These are phyloP conservation scores for Vitis labrusca DNA, from an alignment of 164 flowering plant species.

Conservation along the genomic window DNA sequence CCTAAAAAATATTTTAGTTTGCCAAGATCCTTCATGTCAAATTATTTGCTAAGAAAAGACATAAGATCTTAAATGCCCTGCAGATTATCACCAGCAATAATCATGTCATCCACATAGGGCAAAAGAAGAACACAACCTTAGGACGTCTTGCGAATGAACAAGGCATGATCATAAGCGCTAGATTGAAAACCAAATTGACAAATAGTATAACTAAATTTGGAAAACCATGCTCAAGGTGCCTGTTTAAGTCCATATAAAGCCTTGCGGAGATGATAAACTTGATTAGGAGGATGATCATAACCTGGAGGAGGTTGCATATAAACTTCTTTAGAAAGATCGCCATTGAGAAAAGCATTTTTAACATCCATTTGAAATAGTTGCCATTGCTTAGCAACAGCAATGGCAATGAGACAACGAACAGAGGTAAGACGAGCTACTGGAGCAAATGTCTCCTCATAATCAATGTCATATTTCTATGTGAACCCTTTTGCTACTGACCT, in stretches of 20 bases:
- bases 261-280: neutral
- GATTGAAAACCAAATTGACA: neutral
- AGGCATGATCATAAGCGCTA: constrained; percentile 4
- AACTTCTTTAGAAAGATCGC: too few species aligned
- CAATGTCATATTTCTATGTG: constrained; percentile 3
- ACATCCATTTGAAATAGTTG: neutral
- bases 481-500: too few species aligned
- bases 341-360: too few species aligned
- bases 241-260: neutral
- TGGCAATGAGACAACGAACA: neutral
- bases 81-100: too few species aligned
- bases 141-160: neutral
- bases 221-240: neutral
- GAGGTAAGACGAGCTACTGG: neutral
- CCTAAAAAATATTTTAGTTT: neutral
- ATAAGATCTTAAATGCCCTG: too few species aligned
- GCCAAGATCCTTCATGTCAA: neutral
- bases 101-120: too few species aligned
- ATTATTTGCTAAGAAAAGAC: too few species aligned
- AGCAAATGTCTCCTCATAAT: neutral
- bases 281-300: neutral
- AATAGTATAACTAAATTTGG: constrained; percentile 4
- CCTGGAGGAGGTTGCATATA: neutral
- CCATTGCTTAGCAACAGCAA: neutral
- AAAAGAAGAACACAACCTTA: too few species aligned